Conservation (phyloP, 2,329 filamentous ascomycete species). For the Cercospora sp. region DNA sequence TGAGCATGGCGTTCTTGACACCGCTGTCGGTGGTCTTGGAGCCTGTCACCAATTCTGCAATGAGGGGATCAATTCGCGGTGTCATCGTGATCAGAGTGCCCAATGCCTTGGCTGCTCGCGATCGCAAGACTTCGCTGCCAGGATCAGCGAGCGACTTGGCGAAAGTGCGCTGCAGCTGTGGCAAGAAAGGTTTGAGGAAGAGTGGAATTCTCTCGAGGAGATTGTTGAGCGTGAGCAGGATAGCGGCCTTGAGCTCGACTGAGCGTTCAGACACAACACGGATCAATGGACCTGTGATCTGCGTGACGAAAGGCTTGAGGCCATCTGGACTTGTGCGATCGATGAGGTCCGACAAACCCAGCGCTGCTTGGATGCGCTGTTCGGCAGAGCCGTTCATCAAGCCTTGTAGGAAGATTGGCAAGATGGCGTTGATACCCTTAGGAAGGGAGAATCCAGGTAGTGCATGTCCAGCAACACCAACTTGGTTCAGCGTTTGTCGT, state of each 20-base stretch:
- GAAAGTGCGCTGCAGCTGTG: conserved; percentile 94
- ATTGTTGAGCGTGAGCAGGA: conserved; percentile 91
- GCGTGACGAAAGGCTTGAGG: conserved; percentile 91
- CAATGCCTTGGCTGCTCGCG: conserved; percentile 86
- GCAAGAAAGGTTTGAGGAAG: conserved; percentile 93
- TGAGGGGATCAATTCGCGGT: conserved; percentile 90
- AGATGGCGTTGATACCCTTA: conserved; percentile 93
- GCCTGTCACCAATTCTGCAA: conserved; percentile 89
- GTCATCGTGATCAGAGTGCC: conserved; percentile 95
- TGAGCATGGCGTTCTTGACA: conserved; percentile 93
- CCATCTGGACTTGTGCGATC: conserved; percentile 86
- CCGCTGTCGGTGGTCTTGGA: conserved; percentile 85
- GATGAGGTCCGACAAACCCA: conserved; percentile 93
- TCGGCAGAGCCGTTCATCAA: conserved; percentile 94
- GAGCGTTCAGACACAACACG: conserved; percentile 96
- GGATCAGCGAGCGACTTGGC: conserved; percentile 93
- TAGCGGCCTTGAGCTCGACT: conserved; percentile 92
- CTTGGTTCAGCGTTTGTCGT: conserved; percentile 78
- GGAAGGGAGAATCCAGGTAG: conserved; percentile 85
- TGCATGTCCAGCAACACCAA: conserved; percentile 81
- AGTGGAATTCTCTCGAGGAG: conserved; percentile 94
- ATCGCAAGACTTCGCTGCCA: conserved; percentile 82
- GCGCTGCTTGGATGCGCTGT: conserved; percentile 84
- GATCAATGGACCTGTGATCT: conserved; percentile 96
- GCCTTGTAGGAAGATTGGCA: conserved; percentile 96